Conservation (phyloP, 768 basidiomycete species). For the Russula olivacea region DNA sequence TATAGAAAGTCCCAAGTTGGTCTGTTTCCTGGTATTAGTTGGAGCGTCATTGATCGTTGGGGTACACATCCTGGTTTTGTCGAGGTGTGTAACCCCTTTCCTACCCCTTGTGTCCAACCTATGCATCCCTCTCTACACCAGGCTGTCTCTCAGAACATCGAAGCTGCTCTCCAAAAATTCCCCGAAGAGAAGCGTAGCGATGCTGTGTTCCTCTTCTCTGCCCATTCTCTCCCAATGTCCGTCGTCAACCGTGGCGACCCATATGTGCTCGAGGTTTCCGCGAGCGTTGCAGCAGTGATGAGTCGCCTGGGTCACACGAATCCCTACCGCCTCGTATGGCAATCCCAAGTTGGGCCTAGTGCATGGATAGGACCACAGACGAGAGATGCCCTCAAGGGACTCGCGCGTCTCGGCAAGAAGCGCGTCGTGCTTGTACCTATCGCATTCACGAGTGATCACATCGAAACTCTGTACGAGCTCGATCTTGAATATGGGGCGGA, state of each 20-base stretch:
- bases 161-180: constrained; percentile 75
- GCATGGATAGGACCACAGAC: constrained; percentile 99
- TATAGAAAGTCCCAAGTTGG: constrained; percentile 60
- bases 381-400: constrained; percentile 80
- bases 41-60: constrained; percentile 99
- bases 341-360: constrained; percentile 93
- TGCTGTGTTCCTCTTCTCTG: constrained; percentile 87
- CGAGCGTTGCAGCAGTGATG: constrained; percentile 93
- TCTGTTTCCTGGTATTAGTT: constrained; percentile 65
- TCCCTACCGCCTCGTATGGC: constrained; percentile 95
- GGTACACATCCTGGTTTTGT: constrained; percentile 92
- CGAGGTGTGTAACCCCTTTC: constrained; percentile 53
- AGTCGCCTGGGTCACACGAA: constrained; percentile 69
- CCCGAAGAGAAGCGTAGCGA: constrained; percentile 62
- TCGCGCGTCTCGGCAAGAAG: constrained; percentile 70
- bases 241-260: constrained; percentile 99
- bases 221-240: constrained; percentile 96
- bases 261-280: constrained; percentile 91
- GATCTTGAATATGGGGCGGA: constrained; percentile 92
- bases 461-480: constrained; percentile 95
- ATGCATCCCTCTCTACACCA: constrained; percentile 30
- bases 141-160: constrained; percentile 89
- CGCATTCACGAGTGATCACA: constrained; percentile 98
- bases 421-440: constrained; percentile 84
- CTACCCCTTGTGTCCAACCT: constrained; percentile 9